phyloP scores from a whole-genome alignment of 257 asterid genomes.

The Solanum corneliomulleri region DNA sequence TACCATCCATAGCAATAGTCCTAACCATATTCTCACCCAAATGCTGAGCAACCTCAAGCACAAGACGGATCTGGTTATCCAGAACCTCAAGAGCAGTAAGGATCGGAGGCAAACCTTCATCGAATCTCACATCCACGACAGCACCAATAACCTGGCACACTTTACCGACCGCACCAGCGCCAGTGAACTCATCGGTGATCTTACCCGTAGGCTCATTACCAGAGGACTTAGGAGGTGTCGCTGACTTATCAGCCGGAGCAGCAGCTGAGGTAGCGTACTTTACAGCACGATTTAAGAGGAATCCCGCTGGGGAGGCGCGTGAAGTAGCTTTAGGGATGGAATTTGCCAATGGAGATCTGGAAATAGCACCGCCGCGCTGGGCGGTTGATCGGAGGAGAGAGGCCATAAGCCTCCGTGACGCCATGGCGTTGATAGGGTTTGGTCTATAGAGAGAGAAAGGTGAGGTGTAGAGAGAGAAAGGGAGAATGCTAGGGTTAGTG shows the following conservation, averaged over 20 bases:
- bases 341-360: conserved; percentile 9
- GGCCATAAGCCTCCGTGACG: conserved; percentile 83
- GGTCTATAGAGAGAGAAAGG: conserved; percentile 5
- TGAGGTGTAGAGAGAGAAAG: neutral
- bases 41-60: conserved; percentile 86
- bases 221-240: conserved; percentile 24
- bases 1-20: conserved; percentile 95
- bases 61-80: conserved; percentile 86
- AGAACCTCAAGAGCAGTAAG: conserved; percentile 79
- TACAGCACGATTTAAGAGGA: conserved; percentile 50
- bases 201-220: conserved; percentile 36
- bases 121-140: conserved; percentile 80
- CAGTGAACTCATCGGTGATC: conserved; percentile 76
- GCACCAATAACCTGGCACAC: conserved; percentile 95
- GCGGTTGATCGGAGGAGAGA: conserved; percentile 60
- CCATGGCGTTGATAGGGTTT: conserved; percentile 30
- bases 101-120: conserved; percentile 84
- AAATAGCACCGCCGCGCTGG: conserved; percentile 19
- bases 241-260: conserved; percentile 15
- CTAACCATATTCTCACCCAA: conserved; percentile 82
- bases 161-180: conserved; percentile 56
- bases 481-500: conserved; percentile 8
- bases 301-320: conserved; percentile 48
- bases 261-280: conserved; percentile 60
- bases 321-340: conserved; percentile 1